Conservation (phyloP, 305 asterid species). For the Fraxinus albicans region DNA sequence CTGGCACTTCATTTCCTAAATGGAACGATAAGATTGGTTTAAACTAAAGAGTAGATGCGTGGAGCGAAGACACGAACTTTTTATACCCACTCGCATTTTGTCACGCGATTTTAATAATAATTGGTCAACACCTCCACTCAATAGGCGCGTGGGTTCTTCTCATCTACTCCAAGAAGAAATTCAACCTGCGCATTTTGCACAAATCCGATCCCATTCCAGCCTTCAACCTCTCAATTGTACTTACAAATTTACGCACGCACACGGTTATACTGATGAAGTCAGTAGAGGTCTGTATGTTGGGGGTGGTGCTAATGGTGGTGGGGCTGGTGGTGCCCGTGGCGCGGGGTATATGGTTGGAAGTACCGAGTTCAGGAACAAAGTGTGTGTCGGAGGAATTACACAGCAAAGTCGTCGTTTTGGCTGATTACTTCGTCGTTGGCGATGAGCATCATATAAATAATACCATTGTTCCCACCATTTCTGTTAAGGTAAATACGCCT, state of each 20-base stretch:
- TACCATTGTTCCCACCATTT: slow-evolving; percentile 45
- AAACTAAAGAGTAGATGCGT: slow-evolving; percentile 34
- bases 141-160: slow-evolving; percentile 21
- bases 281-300: slow-evolving; percentile 20
- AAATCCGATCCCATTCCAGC: background rate
- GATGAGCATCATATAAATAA: slow-evolving; percentile 40
- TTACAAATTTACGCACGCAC: background rate
- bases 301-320: slow-evolving; percentile 27
- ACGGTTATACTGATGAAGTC: slow-evolving; percentile 21
- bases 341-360: slow-evolving; percentile 62
- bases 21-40: slow-evolving; percentile 22
- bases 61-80: slow-evolving; percentile 32
- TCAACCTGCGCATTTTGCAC: slow-evolving; percentile 7
- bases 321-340: slow-evolving; percentile 40
- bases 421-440: slow-evolving; percentile 56
- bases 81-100: slow-evolving; percentile 18
- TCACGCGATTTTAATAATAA: slow-evolving; percentile 23
- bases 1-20: background rate
- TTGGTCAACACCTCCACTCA: background rate
- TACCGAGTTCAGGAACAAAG: slow-evolving; percentile 63
- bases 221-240: background rate
- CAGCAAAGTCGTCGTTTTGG: slow-evolving; percentile 65
- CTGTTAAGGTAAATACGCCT: slow-evolving; percentile 50
- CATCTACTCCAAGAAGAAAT: background rate
- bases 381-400: slow-evolving; percentile 71